Base-by-base conservation (phyloP, 2,329 filamentous ascomycete genomes). In the Sarocladiaceae sp. region DNA sequence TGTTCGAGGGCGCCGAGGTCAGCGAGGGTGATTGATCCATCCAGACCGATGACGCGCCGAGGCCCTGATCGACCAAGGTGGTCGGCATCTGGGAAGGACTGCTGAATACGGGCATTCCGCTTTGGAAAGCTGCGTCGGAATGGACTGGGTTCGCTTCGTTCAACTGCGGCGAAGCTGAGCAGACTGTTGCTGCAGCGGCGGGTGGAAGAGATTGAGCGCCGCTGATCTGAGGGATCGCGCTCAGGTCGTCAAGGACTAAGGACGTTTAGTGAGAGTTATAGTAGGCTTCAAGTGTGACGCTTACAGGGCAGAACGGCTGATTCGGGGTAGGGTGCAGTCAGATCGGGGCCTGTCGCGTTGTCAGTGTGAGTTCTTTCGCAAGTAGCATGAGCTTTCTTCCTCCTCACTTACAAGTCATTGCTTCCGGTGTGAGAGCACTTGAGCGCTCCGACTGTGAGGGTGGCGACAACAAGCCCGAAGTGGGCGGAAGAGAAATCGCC, bases 81-180 rank as follows among this genome's bases (percentile, higher is more conserved):
- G n/a, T n/a, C n/a, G n/a, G n/a, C n/a, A n/a, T n/a, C n/a, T n/a
- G n/a, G n/a, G n/a, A n/a, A n/a, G n/a, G n/a, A n/a, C n/a, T n/a
- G n/a, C n/a, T n/a, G n/a, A n/a, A n/a, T n/a, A n/a, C n/a, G n/a
- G n/a, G n/a, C n/a, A 58, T 50, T 35, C 59, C 55, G 4, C 58
- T 54, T 6, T 55, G 49, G 33, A 59, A 57, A 1, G 51, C 56
- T 6, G 48, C 47, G 12, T 55, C 49, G n/a, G n/a, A n/a, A n/a
- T n/a, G n/a, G n/a, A n/a, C n/a, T n/a, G n/a, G n/a, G n/a, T n/a
- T n/a, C 19, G 18, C 34, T 18, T 10, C 23, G 37, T 29, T 10
- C 9, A 24, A 12, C 9, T 27, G 21, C 5, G 37, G 37, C 23
- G 37, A 41, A 11, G 37, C 23, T 21, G 29, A 18, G 20, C 37